phyloP scores from a whole-genome alignment of 768 basidiomycete species.

The Auriscalpium vulgare region DNA sequence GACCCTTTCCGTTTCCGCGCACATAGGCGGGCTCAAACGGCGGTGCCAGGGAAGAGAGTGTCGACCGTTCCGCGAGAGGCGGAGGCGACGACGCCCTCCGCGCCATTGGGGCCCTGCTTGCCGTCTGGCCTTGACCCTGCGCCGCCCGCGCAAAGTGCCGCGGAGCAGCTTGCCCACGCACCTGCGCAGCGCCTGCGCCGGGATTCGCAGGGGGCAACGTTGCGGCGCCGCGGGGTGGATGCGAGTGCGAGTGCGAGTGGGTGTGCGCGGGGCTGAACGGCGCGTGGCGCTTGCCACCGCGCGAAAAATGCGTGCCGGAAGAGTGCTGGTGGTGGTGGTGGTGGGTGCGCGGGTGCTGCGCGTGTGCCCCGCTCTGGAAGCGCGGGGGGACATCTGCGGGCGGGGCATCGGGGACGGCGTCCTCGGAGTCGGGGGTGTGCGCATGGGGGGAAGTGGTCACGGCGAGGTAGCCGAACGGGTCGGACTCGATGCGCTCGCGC shows the following conservation, averaged over 20 bases:
- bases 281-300: constrained; percentile 6
- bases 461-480: constrained; percentile 22
- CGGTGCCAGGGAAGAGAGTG: constrained; percentile 44
- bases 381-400: not conserved
- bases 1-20: constrained; percentile 9
- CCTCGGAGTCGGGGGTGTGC: not conserved
- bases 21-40: constrained; percentile 43
- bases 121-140: constrained; percentile 2
- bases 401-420: not conserved
- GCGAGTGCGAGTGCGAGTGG: constrained; percentile 3
- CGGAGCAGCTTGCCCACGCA: too few species aligned
- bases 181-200: not conserved
- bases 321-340: not conserved
- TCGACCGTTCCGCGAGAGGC: constrained; percentile 22
- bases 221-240: not conserved
- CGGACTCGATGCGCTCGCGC: constrained; percentile 38
- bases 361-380: not conserved
- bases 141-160: constrained; percentile 1
- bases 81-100: constrained; percentile 13
- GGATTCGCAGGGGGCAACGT: not conserved
- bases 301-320: not conserved
- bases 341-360: not conserved
- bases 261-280: not conserved
- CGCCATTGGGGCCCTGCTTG: not conserved
- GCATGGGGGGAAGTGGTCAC: not conserved